These are phyloP conservation scores for Auricularia auricula-judae DNA, from an alignment of 768 basidiomycete species.

Conservation along the genomic window DNA sequence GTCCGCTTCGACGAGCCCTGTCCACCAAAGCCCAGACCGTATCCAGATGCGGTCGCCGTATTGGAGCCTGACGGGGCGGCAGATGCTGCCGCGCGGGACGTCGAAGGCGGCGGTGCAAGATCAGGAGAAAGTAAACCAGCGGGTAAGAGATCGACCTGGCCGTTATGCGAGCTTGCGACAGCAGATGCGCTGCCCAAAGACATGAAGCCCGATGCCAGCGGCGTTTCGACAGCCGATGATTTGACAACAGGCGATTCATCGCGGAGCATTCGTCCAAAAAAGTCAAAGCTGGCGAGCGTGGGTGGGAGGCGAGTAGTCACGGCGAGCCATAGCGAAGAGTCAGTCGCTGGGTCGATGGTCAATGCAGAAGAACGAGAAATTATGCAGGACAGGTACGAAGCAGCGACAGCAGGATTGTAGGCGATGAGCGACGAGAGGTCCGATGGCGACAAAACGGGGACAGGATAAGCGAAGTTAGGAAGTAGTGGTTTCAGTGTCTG, in stretches of 20 bases:
- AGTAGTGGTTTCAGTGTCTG: neutral
- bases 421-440: neutral
- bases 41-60: too few species aligned
- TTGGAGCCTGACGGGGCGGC: too few species aligned
- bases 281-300: conserved; percentile 60
- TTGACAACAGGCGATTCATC: conserved; percentile 42
- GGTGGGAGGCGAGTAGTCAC: conserved; percentile 58
- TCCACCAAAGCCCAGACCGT: too few species aligned
- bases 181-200: too few species aligned
- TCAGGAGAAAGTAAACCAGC: too few species aligned
- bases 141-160: too few species aligned
- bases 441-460: neutral
- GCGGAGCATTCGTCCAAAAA: conserved; percentile 56
- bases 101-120: too few species aligned
- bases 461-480: neutral
- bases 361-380: neutral
- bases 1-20: neutral
- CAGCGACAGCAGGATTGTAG: neutral
- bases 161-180: too few species aligned
- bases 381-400: neutral
- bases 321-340: conserved; percentile 35
- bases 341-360: neutral
- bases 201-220: too few species aligned
- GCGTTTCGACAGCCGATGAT: conserved; percentile 4
- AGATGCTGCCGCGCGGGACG: too few species aligned